phyloP scores from a whole-genome alignment of 495 filamentous ascomycete species.

The Apodospora peruviana region DNA sequence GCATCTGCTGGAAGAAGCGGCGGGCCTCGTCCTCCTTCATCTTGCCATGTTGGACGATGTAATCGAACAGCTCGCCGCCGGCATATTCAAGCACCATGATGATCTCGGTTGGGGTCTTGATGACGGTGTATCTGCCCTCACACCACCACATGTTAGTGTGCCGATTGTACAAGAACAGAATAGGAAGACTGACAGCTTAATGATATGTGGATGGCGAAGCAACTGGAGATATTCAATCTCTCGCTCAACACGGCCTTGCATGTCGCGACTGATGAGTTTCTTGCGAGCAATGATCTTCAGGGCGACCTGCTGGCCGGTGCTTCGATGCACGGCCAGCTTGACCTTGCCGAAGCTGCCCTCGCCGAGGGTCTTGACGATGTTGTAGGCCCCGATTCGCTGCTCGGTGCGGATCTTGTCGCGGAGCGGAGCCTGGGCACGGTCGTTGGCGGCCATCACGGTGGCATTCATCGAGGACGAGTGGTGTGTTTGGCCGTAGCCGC shows the following conservation, averaged over 20 bases:
- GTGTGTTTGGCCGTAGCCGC: conserved; percentile 23
- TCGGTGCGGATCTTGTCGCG: conserved; percentile 51
- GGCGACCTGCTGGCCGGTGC: conserved; percentile 88
- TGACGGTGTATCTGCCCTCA: conserved; percentile 75
- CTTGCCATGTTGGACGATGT: conserved; percentile 85
- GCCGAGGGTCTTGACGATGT: conserved; percentile 81
- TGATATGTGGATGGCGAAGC: conserved; percentile 94
- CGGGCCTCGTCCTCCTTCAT: conserved; percentile 86
- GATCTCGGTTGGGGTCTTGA: conserved; percentile 87
- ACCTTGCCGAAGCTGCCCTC: conserved; percentile 98
- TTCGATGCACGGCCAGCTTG: conserved; percentile 87
- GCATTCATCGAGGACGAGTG: conserved; percentile 19
- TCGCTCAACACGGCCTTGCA: conserved; percentile 93
- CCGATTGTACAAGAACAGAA: not conserved
- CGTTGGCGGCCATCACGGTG: conserved; percentile 23
- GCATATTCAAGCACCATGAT: conserved; percentile 99
- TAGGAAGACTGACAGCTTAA: conserved; percentile 78
- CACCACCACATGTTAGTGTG: not conserved
- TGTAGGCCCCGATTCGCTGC: conserved; percentile 84
- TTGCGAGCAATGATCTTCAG: conserved; percentile 94
- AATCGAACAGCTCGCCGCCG: conserved; percentile 94
- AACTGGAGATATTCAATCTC: conserved; percentile 98
- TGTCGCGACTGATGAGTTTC: conserved; percentile 91
- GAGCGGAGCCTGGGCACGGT: conserved; percentile 22
- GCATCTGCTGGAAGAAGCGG: conserved; percentile 98